A percentile compares a stretch with the other conserved stretches of the same genome.
Evolutionary conservation across 2,329 filamentous ascomycete species (phyloP).

Genomic region (Fusarium algeriense): DNA sequence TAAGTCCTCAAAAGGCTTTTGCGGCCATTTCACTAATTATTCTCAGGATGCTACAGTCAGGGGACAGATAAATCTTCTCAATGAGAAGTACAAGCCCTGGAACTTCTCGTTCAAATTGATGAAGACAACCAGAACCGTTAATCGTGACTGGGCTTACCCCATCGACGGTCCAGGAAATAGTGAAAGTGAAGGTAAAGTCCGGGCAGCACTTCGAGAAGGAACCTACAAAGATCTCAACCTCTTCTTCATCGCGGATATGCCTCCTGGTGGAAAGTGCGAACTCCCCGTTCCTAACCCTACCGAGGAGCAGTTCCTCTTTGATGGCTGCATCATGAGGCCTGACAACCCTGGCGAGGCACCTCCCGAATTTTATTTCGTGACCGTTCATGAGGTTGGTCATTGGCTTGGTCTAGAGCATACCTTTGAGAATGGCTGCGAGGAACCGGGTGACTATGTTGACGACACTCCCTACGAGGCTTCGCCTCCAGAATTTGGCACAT

Average conservation of each 20-base stretch:
- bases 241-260: conserved; percentile 10
- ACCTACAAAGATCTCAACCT: conserved; percentile 28
- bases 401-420: conserved; percentile 34
- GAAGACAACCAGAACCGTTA: conserved; percentile 17
- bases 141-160: conserved; percentile 9
- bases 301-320: not conserved
- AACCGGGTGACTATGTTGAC: conserved; percentile 24
- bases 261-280: conserved; percentile 10
- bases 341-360: not conserved
- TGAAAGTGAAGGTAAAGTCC: not conserved
- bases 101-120: conserved; percentile 21
- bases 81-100: conserved; percentile 10
- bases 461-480: conserved; percentile 22
- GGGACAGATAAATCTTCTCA: conserved; percentile 6
- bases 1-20: not conserved
- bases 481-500: not conserved
- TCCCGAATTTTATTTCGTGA: not conserved
- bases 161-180: not conserved
- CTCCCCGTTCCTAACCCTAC: conserved; percentile 20
- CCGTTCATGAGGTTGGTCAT: conserved; percentile 26
- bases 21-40: fast-evolving
- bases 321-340: conserved; percentile 24
- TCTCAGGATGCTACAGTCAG: conserved; percentile 6
- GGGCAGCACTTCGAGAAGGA: conserved; percentile 16
- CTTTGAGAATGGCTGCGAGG: conserved; percentile 24